These are phyloP conservation scores for Ceratopteris richardii DNA, from an alignment of 75 land plant species.

Conservation along the genomic window DNA sequence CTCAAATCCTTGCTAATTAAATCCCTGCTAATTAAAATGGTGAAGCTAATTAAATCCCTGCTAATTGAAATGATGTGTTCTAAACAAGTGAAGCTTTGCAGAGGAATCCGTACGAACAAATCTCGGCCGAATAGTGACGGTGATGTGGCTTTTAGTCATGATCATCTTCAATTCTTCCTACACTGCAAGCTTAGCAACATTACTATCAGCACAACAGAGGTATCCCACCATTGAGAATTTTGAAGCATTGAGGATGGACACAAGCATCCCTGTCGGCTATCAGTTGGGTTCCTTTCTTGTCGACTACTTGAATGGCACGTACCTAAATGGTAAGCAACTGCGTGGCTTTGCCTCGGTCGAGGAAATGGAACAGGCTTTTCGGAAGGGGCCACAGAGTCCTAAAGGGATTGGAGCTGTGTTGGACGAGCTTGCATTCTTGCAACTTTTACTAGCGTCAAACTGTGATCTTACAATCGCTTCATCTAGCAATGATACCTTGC, in stretches of 20 bases:
- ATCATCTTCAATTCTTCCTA: no score
- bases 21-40: no score
- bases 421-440: slow-evolving; percentile 1
- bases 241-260: not conserved
- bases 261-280: not conserved
- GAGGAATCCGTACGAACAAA: not conserved
- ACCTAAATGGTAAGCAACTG: not conserved
- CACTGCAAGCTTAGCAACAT: not conserved
- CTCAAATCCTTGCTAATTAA: no score
- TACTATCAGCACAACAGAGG: not conserved
- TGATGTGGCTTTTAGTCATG: no score
- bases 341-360: not conserved
- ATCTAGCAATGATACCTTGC: not conserved
- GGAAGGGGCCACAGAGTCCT: not conserved
- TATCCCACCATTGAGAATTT: not conserved
- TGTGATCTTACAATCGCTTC: not conserved
- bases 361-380: not conserved
- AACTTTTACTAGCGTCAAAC: not conserved
- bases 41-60: no score
- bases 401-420: not conserved
- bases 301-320: not conserved
- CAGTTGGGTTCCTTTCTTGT: not conserved
- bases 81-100: no score
- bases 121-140: no score
- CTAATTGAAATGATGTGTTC: no score